Evolutionary conservation across 139 green algal species (phyloP).

Genomic region (Tetratostichococcus sp.): DNA sequence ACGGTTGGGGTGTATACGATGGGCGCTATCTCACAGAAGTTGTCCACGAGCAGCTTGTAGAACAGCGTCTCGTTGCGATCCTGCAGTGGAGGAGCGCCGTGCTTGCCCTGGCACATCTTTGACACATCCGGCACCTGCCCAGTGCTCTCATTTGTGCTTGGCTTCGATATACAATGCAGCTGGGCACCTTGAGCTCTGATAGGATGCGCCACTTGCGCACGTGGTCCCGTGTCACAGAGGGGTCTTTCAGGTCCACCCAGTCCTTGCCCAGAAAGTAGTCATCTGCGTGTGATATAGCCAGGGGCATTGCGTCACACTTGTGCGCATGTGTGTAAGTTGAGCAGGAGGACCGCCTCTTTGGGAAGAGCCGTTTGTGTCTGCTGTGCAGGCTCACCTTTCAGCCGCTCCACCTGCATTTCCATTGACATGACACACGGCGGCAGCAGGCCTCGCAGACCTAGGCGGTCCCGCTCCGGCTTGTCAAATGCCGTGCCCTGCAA

Average conservation of each 20-base stretch:
- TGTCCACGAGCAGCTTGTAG: constrained; percentile 67
- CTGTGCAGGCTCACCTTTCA: too few relatives aligned
- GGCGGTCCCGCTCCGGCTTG: constrained; percentile 72
- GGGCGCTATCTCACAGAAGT: constrained; percentile 83
- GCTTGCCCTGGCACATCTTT: too few relatives aligned
- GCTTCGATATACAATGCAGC: not conserved
- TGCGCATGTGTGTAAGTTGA: too few relatives aligned
- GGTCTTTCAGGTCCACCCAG: constrained; percentile 49
- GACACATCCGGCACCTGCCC: too few relatives aligned
- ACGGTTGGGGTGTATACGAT: constrained; percentile 63
- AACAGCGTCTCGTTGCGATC: constrained; percentile 96
- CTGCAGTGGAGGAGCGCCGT: constrained; percentile 28
- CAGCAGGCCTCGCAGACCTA: constrained; percentile 84
- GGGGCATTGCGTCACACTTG: too few relatives aligned
- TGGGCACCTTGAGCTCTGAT: constrained; percentile 54
- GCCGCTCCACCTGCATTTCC: constrained; percentile 46
- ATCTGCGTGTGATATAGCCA: too few relatives aligned
- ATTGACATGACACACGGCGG: constrained; percentile 59
- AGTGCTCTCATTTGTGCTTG: too few relatives aligned
- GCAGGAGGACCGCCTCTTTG: too few relatives aligned
- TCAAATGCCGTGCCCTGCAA: constrained; percentile 78
- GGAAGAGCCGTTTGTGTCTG: too few relatives aligned
- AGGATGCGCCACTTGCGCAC: constrained; percentile 72
- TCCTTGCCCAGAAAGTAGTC: constrained; percentile 42
- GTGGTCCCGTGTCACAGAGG: constrained; percentile 55